These are phyloP conservation scores for Pulveroboletus sp. DNA, from an alignment of 1,284 basidiomycete genomes.

Conservation along the genomic window DNA sequence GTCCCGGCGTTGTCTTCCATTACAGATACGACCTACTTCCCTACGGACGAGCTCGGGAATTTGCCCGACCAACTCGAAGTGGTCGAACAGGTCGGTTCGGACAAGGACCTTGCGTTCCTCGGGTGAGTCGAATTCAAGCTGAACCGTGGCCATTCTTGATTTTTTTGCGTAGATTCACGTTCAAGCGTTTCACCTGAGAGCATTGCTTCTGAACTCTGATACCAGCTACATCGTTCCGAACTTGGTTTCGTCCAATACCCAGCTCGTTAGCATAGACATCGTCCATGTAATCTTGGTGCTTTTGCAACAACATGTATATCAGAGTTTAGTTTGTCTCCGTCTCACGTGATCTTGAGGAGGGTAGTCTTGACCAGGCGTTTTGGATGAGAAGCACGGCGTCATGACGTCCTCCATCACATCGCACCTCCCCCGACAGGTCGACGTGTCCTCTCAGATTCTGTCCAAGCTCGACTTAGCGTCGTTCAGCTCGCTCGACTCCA, in stretches of 20 bases:
- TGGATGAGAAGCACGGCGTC: too few relatives aligned
- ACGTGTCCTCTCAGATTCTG: constrained; percentile 68
- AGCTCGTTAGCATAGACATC: constrained; percentile 31
- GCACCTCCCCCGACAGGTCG: constrained; percentile 60
- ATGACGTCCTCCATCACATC: constrained; percentile 85
- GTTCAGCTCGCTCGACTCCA: constrained; percentile 55
- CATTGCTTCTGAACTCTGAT: not conserved
- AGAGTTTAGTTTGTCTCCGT: not conserved
- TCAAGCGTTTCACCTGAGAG: constrained; percentile 70
- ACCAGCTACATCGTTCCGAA: too few relatives aligned
- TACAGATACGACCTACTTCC: constrained; percentile 97
- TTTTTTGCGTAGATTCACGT: constrained; percentile 62
- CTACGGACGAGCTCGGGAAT: constrained; percentile 91
- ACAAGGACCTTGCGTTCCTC: constrained; percentile 91
- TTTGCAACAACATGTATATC: constrained; percentile 21
- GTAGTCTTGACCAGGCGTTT: too few relatives aligned
- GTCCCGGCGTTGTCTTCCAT: constrained; percentile 91
- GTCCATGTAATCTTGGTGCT: constrained; percentile 29
- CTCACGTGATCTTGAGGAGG: constrained; percentile 22
- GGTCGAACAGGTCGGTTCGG: constrained; percentile 71
- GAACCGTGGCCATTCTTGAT: not conserved
- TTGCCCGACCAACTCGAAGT: constrained; percentile 73
- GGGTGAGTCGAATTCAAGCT: constrained; percentile 54
- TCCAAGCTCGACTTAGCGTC: constrained; percentile 65
- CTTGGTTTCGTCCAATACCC: constrained; percentile 33